Conservation (phyloP, 140 eudicot species). For the Oenanthe javanica region DNA sequence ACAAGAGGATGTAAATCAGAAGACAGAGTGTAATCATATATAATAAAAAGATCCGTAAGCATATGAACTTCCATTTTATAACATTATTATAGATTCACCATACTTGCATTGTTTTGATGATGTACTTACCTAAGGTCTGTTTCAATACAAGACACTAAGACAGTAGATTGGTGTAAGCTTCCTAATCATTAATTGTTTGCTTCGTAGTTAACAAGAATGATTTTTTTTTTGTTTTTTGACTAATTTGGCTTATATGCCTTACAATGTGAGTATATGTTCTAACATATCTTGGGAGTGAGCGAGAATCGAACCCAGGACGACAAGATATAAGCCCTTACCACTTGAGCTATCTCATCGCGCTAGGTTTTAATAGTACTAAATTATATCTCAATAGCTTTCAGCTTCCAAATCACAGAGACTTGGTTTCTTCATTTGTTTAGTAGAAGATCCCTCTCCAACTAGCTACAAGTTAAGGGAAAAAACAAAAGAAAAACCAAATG, state of each 20-base stretch:
- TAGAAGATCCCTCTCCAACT: background rate
- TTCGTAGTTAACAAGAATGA: constrained; percentile 3
- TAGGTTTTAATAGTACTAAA: background rate
- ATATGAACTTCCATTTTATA: background rate
- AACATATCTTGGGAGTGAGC: too few species aligned
- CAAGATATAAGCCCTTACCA: too few species aligned
- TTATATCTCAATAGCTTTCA: background rate
- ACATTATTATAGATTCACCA: background rate
- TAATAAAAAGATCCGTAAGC: background rate
- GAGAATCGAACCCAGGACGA: too few species aligned
- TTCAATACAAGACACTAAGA: background rate
- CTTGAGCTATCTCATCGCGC: too few species aligned
- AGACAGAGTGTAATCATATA: background rate
- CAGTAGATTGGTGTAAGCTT: background rate
- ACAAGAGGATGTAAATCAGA: background rate
- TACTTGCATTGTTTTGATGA: constrained; percentile 1
- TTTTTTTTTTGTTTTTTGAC: background rate
- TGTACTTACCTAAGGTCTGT: background rate
- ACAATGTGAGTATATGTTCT: too few species aligned
- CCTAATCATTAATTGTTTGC: background rate
- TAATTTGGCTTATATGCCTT: too few species aligned
- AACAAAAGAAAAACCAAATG: background rate
- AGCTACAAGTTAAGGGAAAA: background rate
- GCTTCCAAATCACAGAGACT: background rate
- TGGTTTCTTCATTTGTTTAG: constrained; percentile 9